Conservation (phyloP, 2,329 filamentous ascomycete species). For the Xylariaceae sp. region DNA sequence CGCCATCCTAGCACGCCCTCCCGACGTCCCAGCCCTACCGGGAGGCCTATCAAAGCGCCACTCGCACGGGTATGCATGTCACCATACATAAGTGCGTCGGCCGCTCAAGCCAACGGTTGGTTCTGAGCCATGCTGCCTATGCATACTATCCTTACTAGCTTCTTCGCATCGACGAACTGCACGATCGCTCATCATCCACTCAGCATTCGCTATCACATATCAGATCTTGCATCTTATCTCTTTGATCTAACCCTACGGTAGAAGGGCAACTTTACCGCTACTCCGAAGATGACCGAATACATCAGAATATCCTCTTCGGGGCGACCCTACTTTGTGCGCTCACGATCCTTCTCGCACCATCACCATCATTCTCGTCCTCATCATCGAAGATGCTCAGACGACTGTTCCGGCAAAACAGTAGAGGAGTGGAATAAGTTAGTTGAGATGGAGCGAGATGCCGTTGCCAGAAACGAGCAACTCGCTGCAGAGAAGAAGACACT, state of each 20-base stretch:
- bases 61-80: slow-evolving; percentile 13
- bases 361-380: slow-evolving; percentile 15
- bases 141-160: slow-evolving; percentile 24
- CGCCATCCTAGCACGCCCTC: not conserved
- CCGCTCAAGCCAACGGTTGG: slow-evolving; percentile 18
- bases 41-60: slow-evolving; percentile 23
- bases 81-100: slow-evolving; percentile 24
- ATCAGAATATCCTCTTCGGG: slow-evolving; percentile 13
- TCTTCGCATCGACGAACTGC: slow-evolving; percentile 19
- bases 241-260: slow-evolving; percentile 10
- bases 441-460: slow-evolving; percentile 17
- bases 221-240: slow-evolving; percentile 10
- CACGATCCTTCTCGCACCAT: slow-evolving; percentile 22
- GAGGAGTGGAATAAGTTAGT: slow-evolving; percentile 23
- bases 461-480: slow-evolving; percentile 13
- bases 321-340: slow-evolving; percentile 18
- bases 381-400: slow-evolving; percentile 20
- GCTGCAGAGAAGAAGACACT: slow-evolving; percentile 21
- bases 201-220: slow-evolving; percentile 1
- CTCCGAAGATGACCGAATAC: slow-evolving; percentile 19
- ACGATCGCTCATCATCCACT: slow-evolving; percentile 13
- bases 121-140: slow-evolving; percentile 15
- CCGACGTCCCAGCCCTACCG: not conserved
- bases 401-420: slow-evolving; percentile 24
- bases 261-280: slow-evolving; percentile 14